Evolutionary conservation across 1,139 yeast genomes (phyloP).

Genomic region (Kazachstania sp.): DNA sequence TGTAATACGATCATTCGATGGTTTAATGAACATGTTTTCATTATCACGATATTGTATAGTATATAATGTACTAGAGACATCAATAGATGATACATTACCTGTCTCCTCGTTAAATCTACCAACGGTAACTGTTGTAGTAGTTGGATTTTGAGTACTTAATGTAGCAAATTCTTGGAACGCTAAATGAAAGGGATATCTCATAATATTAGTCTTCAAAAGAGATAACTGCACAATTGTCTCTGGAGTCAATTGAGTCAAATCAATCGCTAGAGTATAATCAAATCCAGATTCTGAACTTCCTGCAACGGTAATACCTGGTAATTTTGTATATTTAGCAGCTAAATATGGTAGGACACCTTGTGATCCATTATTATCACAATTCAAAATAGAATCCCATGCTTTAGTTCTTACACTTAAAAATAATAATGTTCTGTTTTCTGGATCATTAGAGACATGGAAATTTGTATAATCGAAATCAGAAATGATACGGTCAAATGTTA

Average conservation of each 20-base stretch:
- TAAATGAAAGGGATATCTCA: slow-evolving; percentile 87
- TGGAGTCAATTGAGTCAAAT: slow-evolving; percentile 41
- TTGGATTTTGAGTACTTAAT: slow-evolving; percentile 47
- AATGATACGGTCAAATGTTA: slow-evolving; percentile 77
- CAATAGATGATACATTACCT: slow-evolving; percentile 2
- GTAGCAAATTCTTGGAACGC: slow-evolving; percentile 76
- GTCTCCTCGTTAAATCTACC: slow-evolving; percentile 20
- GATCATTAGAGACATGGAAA: slow-evolving; percentile 78
- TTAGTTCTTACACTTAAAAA: slow-evolving; percentile 39
- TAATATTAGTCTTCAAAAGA: slow-evolving; percentile 70
- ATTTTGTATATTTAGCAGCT: slow-evolving; percentile 14
- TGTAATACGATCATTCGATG: slow-evolving; percentile 93
- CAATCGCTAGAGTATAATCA: slow-evolving; percentile 68
- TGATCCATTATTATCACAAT: slow-evolving; percentile 12
- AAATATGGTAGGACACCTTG: slow-evolving; percentile 20
- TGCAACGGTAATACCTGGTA: slow-evolving; percentile 18
- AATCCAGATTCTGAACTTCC: slow-evolving; percentile 61
- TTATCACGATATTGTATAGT: slow-evolving; percentile 85
- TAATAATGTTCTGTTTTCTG: slow-evolving; percentile 16
- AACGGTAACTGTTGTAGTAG: slow-evolving; percentile 28
- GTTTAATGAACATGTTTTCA: slow-evolving; percentile 83
- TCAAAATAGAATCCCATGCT: slow-evolving; percentile 31
- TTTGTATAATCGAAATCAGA: slow-evolving; percentile 96
- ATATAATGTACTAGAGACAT: slow-evolving; percentile 47
- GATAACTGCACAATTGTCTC: slow-evolving; percentile 51